Conservation (phyloP, 2,329 filamentous ascomycete species). For the Botrytis squamosa region DNA sequence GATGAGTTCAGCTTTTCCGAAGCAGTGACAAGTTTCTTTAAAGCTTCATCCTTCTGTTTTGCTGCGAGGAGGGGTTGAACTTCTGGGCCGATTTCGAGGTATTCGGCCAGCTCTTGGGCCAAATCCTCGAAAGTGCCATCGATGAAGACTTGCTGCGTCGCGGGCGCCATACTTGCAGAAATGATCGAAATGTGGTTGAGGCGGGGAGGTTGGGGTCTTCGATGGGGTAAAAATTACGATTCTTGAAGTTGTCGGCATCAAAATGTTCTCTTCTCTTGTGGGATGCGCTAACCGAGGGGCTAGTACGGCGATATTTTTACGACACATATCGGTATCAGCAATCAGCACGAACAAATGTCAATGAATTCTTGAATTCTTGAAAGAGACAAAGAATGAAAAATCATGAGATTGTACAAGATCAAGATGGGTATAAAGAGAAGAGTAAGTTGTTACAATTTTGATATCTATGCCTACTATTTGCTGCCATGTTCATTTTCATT, state of each 20-base stretch:
- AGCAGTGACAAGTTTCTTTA: conserved; percentile 85
- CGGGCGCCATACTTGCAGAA: conserved; percentile 31
- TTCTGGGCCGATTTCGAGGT: conserved; percentile 73
- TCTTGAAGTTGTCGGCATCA: conserved; percentile 22
- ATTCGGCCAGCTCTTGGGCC: conserved; percentile 89
- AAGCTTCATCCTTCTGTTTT: conserved; percentile 75
- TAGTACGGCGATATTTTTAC: conserved; percentile 18
- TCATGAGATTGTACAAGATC: not conserved
- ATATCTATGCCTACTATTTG: not conserved
- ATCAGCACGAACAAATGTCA: not conserved
- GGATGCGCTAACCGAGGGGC: conserved; percentile 23
- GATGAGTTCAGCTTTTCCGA: conserved; percentile 76
- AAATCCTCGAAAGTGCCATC: conserved; percentile 94
- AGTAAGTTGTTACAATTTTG: not conserved
- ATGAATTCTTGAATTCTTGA: not conserved
- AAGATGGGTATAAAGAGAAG: not conserved
- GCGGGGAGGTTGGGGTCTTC: conserved; percentile 18
- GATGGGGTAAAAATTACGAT: conserved; percentile 22
- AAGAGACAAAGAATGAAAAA: conserved; percentile 4
- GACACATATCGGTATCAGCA: not conserved
- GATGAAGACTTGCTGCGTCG: conserved; percentile 60
- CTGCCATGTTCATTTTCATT: not conserved
- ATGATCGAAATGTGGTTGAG: conserved; percentile 21
- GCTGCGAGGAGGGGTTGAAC: conserved; percentile 70
- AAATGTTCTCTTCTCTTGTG: conserved; percentile 23